Conservation (phyloP, 1,139 yeast species). For the Pichia sp. region DNA sequence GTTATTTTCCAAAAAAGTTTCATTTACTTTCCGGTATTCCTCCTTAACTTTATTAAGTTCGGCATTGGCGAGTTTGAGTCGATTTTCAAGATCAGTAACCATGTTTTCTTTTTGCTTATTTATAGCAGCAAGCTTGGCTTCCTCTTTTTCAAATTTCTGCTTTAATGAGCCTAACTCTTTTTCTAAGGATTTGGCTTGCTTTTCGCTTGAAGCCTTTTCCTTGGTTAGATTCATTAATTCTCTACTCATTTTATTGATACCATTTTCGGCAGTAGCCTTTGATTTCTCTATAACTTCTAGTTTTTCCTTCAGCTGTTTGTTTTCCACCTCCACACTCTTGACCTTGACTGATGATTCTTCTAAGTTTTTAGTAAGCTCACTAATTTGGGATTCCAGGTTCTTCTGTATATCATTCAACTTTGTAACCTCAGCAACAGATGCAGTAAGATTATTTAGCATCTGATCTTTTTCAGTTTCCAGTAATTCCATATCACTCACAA, state of each 20-base stretch:
- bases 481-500: slow-evolving; percentile 19
- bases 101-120: slow-evolving; percentile 28
- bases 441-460: slow-evolving; percentile 19
- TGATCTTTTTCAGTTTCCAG: slow-evolving; percentile 19
- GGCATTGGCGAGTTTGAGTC: slow-evolving; percentile 14
- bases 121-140: slow-evolving; percentile 23
- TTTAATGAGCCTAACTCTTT: slow-evolving; percentile 35
- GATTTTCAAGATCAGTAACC: slow-evolving; percentile 21
- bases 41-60: slow-evolving; percentile 24
- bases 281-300: slow-evolving; percentile 40
- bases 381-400: slow-evolving; percentile 24
- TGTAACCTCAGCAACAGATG: slow-evolving; percentile 21
- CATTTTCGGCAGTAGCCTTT: slow-evolving; percentile 74
- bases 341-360: slow-evolving; percentile 33
- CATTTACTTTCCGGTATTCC: slow-evolving; percentile 31
- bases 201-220: slow-evolving; percentile 52
- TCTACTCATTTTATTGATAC: slow-evolving; percentile 85
- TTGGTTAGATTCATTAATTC: slow-evolving; percentile 67
- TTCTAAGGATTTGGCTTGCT: slow-evolving; percentile 38
- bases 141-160: slow-evolving; percentile 30
- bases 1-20: slow-evolving; percentile 35
- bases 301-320: slow-evolving; percentile 37
- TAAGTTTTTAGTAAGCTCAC: slow-evolving; percentile 25
- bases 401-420: slow-evolving; percentile 17
- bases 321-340: slow-evolving; percentile 33